phyloP scores from a whole-genome alignment of 1,139 yeast species.

The Kodamaea alishanica region DNA sequence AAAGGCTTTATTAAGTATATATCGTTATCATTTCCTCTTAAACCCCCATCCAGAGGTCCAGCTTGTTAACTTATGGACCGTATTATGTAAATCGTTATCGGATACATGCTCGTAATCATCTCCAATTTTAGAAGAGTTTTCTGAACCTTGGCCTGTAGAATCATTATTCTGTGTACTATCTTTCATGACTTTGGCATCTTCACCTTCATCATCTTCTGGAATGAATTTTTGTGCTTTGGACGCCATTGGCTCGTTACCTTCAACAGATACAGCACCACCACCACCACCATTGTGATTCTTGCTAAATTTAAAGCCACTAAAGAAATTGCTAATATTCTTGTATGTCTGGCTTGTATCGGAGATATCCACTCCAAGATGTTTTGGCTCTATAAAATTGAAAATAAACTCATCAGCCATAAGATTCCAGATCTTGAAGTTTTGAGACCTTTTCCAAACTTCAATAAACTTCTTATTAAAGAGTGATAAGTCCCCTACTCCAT shows the following conservation, averaged over 20 bases:
- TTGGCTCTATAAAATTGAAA: conserved; percentile 82
- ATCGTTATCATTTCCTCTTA: conserved; percentile 5
- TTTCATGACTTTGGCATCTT: neutral
- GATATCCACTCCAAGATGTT: conserved; percentile 48
- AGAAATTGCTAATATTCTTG: conserved; percentile 24
- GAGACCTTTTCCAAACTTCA: conserved; percentile 60
- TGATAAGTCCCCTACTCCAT: conserved; percentile 28
- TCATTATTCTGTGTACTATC: neutral
- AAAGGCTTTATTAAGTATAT: too few species aligned
- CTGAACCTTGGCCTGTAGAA: neutral
- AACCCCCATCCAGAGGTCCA: conserved; percentile 17
- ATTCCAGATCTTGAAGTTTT: conserved; percentile 70
- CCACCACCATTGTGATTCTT: neutral
- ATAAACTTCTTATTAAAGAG: conserved; percentile 57
- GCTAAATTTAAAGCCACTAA: conserved; percentile 7
- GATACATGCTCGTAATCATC: conserved; percentile 8
- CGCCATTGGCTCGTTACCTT: conserved; percentile 1
- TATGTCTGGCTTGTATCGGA: conserved; percentile 18
- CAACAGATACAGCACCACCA: neutral
- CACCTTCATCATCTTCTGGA: conserved; percentile 10
- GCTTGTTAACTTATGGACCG: conserved; percentile 9
- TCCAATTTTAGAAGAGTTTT: conserved; percentile 1
- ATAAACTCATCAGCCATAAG: conserved; percentile 78
- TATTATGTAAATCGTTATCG: neutral
- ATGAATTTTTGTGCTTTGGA: conserved; percentile 13